Percentiles rank a stretch among this genome's conserved stretches.
Conservation (phyloP, 2,329 filamentous ascomycete species). For the Plectosphaerella cucumerina region DNA sequence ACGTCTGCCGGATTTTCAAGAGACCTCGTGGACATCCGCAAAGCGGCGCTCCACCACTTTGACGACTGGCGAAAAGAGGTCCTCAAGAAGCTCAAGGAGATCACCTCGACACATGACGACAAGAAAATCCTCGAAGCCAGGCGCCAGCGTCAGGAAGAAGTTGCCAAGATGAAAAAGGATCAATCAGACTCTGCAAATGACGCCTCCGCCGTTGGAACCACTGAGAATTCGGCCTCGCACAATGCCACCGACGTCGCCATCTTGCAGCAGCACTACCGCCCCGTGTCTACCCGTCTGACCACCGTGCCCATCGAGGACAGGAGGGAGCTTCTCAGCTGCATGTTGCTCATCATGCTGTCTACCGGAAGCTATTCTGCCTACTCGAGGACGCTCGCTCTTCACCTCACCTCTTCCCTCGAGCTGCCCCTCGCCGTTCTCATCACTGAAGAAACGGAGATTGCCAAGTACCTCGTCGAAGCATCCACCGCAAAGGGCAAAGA, state of each 20-base stretch:
- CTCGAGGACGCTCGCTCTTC: conserved; percentile 64
- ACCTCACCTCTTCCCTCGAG: conserved; percentile 63
- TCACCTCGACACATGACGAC: conserved; percentile 49
- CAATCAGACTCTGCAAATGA: conserved; percentile 19
- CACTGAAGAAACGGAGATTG: conserved; percentile 70
- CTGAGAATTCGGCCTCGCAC: conserved; percentile 13
- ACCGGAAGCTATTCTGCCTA: conserved; percentile 72
- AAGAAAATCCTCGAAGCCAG: conserved; percentile 43
- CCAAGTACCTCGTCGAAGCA: conserved; percentile 68
- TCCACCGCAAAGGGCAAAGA: conserved; percentile 36
- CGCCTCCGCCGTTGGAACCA: conserved; percentile 33
- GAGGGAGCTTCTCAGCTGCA: conserved; percentile 61
- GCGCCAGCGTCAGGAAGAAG: conserved; percentile 36
- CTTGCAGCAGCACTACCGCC: conserved; percentile 48
- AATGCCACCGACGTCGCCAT: conserved; percentile 31
- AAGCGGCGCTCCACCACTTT: conserved; percentile 62
- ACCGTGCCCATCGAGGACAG: conserved; percentile 56
- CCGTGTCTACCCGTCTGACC: conserved; percentile 49
- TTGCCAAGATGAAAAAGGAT: conserved; percentile 28
- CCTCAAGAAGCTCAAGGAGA: conserved; percentile 65
- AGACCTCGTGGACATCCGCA: conserved; percentile 26
- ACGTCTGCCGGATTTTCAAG: conserved; percentile 7
- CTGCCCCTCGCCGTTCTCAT: conserved; percentile 60
- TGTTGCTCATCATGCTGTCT: conserved; percentile 67
- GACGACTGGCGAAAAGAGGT: conserved; percentile 74